Conservation (phyloP, 148 eudicot genomes). For the Dysphania ambrosioides region DNA sequence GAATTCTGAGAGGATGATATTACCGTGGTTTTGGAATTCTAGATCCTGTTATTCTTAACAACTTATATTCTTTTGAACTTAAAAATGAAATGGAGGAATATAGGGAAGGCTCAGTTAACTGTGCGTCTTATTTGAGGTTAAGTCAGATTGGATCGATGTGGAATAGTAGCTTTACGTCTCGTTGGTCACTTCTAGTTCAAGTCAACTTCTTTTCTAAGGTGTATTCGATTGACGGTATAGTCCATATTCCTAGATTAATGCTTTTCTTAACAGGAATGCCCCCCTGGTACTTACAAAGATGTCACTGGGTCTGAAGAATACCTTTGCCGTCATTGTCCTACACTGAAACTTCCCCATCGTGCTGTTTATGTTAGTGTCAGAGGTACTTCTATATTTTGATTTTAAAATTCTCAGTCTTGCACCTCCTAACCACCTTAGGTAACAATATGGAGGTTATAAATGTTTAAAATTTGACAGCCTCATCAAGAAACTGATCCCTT, state of each 20-base stretch:
- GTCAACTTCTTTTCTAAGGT: background rate
- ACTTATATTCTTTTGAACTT: background rate
- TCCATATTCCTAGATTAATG: slow-evolving; percentile 6
- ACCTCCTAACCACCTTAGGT: background rate
- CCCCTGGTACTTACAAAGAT: slow-evolving; percentile 85
- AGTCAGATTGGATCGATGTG: background rate
- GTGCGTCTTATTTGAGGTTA: background rate
- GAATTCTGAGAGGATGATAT: background rate
- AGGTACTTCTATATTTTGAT: slow-evolving; percentile 41
- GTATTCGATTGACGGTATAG: no score
- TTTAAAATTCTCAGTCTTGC: background rate
- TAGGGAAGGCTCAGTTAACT: background rate
- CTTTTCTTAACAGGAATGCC: slow-evolving; percentile 67
- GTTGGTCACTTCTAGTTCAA: background rate
- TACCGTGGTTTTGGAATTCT: background rate
- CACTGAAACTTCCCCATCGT: slow-evolving; percentile 74
- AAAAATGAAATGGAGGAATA: background rate
- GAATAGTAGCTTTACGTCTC: background rate
- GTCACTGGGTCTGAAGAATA: slow-evolving; percentile 68
- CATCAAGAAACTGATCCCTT: slow-evolving; percentile 10
- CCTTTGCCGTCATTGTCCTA: slow-evolving; percentile 70
- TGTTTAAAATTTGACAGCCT: slow-evolving; percentile 1
- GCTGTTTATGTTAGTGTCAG: slow-evolving; percentile 58
- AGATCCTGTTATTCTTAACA: background rate
- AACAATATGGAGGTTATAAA: background rate